These are phyloP conservation scores for Arachis hypogaea DNA, from an alignment of 306 rosid species.

Conservation along the genomic window DNA sequence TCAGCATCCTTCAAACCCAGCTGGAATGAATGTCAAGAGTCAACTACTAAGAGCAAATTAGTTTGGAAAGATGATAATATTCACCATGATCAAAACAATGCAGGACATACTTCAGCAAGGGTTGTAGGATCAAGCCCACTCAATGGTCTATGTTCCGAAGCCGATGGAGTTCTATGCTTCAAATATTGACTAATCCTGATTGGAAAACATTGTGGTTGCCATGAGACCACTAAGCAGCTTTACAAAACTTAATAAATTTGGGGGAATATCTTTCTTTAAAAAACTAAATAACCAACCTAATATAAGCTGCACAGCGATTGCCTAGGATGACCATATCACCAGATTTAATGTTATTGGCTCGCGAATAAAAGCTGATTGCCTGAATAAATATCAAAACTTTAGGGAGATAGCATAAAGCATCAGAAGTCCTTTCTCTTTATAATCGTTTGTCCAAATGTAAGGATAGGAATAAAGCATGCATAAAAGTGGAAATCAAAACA, in stretches of 20 bases:
- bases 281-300: conserved; percentile 73
- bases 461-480: conserved; percentile 17
- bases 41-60: conserved; percentile 31
- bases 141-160: conserved; percentile 81
- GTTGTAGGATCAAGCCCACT: conserved; percentile 95
- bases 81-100: conserved; percentile 36
- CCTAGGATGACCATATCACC: conserved; percentile 78
- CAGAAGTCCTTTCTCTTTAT: conserved; percentile 8
- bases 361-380: conserved; percentile 84
- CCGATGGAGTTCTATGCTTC: conserved; percentile 65
- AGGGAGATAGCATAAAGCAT: conserved; percentile 23
- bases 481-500: background rate
- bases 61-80: conserved; percentile 31
- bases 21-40: conserved; percentile 52
- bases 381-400: conserved; percentile 45
- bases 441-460: conserved; percentile 17
- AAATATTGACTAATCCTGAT: conserved; percentile 79
- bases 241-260: conserved; percentile 36
- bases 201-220: conserved; percentile 34
- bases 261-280: background rate
- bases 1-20: conserved; percentile 95
- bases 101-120: conserved; percentile 80
- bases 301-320: conserved; percentile 85
- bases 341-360: conserved; percentile 80
- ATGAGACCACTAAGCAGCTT: conserved; percentile 31